Base-by-base conservation (phyloP, 1,284 basidiomycete genomes). In the Paramarasmius palmivorus region DNA sequence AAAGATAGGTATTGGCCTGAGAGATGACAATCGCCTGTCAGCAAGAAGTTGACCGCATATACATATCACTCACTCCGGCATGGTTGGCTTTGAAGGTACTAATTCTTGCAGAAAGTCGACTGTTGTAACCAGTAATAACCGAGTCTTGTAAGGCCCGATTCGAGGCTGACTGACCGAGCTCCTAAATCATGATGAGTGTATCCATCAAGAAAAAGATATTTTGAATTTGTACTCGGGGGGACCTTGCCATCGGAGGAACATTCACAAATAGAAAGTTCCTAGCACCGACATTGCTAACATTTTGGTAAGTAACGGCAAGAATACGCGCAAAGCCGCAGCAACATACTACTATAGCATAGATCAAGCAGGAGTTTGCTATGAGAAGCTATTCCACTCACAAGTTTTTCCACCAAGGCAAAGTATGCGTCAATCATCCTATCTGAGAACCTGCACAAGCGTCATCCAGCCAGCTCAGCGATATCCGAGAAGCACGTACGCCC, bases 261-360 rank as follows among this genome's bases (percentile, higher is more conserved):
- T 79, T 83, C 55, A 79, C 68, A 63, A 82, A 85, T 42, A 84
- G 73, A 74, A 84, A 85, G 64, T 82, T 81, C 40, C 81, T 69
- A 4, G 73, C 82, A 20, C 82, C 82, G n/a, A 65, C 72, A 25
- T 71, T 62, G 63, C 53, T 55, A 38, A 9, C 37, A 14, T 15
- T 32, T 32, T 6, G 20, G n/a, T 40, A n/a, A 15, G 17, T 23
- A 35, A 26, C n/a, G 19, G 20, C 32, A 19, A 10, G 6, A n/a
- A n/a, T n/a, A n/a, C 15, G 23, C 7, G 2, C 12, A 26, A 17
- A 41, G 2, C 36, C 45, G 36, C 36, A 2, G 14, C 14, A 37
- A 23, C 41, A 36, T 70, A 53, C 40, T 57, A 44, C 5, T 36
- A 19, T 34, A 29, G 25, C 38, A 23, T 3, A 6, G 34, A 44